Evolutionary conservation across 2,329 filamentous ascomycete genomes (phyloP).

Genomic region (Decorospora gaudefroyi): DNA sequence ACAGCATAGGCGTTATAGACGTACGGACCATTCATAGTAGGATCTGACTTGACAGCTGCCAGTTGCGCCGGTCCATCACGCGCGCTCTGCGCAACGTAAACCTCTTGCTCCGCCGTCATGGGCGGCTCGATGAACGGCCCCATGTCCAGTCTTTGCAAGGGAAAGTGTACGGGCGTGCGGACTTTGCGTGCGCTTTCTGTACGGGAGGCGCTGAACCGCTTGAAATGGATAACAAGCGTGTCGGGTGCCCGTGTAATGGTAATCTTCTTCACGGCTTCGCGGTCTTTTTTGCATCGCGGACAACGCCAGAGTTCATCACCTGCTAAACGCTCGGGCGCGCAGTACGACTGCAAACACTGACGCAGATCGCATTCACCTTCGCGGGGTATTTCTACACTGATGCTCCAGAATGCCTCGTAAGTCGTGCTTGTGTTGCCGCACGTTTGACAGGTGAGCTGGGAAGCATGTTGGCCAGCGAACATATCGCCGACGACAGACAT

Average conservation of each 20-base stretch:
- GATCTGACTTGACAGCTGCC: slow-evolving; percentile 46
- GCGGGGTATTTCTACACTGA: slow-evolving; percentile 71
- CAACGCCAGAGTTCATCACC: slow-evolving; percentile 74
- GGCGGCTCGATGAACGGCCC: slow-evolving; percentile 62
- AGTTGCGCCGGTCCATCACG: slow-evolving; percentile 35
- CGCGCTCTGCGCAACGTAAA: slow-evolving; percentile 40
- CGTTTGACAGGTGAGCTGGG: slow-evolving; percentile 63
- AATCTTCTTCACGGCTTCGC: slow-evolving; percentile 70
- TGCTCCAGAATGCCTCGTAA: slow-evolving; percentile 71
- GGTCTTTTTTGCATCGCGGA: slow-evolving; percentile 70
- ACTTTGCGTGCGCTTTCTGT: slow-evolving; percentile 67
- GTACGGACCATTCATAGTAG: slow-evolving; percentile 61
- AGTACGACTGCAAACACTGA: slow-evolving; percentile 72
- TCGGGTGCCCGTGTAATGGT: slow-evolving; percentile 78
- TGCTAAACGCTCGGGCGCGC: slow-evolving; percentile 67
- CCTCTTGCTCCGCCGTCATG: slow-evolving; percentile 45
- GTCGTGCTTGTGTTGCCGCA: slow-evolving; percentile 68
- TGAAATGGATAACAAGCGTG: slow-evolving; percentile 77
- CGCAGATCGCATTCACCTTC: slow-evolving; percentile 64
- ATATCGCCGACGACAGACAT: slow-evolving; percentile 77
- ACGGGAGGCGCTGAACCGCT: slow-evolving; percentile 66
- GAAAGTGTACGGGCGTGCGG: slow-evolving; percentile 73
- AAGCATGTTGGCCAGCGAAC: slow-evolving; percentile 74
- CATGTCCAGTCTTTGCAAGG: slow-evolving; percentile 70
- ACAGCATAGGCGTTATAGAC: slow-evolving; percentile 86